A percentile compares a stretch with the other conserved stretches of the same genome.
Conservation (phyloP, 1,284 basidiomycete species). For the Microstroma glucosiphilum region DNA sequence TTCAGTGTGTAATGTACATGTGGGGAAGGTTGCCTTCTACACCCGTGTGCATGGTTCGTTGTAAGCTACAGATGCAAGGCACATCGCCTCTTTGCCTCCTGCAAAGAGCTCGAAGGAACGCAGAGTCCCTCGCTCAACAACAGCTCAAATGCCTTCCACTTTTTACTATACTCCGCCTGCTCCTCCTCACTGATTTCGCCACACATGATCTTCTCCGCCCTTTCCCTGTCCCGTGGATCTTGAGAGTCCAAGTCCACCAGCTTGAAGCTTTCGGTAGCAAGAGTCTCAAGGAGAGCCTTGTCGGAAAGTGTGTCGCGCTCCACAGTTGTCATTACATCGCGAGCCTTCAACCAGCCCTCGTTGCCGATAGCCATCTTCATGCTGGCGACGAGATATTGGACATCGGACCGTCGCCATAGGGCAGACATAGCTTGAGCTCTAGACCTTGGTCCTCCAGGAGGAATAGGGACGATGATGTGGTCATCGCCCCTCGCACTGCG, state of each 20-base stretch:
- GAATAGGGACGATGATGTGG: slow-evolving; percentile 4
- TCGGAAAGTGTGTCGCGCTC: neutral
- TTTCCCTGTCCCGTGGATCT: neutral
- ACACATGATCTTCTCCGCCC: neutral
- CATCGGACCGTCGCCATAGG: neutral
- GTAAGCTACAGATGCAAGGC: neutral
- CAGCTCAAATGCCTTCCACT: slow-evolving; percentile 2
- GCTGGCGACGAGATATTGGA: neutral
- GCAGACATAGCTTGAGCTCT: neutral
- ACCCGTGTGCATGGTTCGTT: too few relatives aligned
- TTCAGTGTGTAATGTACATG: too few relatives aligned
- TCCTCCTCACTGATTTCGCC: neutral
- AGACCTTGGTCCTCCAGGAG: neutral
- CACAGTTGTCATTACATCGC: neutral
- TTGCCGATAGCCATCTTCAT: neutral
- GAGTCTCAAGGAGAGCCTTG: neutral
- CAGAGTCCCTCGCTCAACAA: neutral
- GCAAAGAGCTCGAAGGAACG: neutral
- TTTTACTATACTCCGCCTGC: neutral
- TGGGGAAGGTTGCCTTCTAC: too few relatives aligned
- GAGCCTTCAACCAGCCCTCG: neutral
- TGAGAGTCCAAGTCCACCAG: neutral
- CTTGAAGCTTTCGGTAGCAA: neutral
- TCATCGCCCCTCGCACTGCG: neutral
- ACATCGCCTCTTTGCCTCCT: slow-evolving; percentile 5